phyloP scores from a whole-genome alignment of 495 filamentous ascomycete species.

The Penicillium psychrofluorescens region DNA sequence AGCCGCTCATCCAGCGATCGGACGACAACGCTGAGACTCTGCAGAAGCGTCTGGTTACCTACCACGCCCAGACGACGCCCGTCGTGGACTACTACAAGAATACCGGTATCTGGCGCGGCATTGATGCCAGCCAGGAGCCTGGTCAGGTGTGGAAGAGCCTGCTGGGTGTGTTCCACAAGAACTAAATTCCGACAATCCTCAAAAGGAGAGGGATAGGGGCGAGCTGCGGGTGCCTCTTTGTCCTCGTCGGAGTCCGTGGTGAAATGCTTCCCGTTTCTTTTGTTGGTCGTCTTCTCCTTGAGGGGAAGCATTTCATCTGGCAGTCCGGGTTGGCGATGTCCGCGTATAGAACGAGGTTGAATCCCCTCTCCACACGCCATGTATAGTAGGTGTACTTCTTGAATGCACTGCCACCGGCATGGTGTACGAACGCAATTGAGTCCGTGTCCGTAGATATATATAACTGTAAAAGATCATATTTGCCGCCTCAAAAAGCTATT shows the following conservation, averaged over 20 bases:
- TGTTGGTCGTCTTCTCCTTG: neutral
- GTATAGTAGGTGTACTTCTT: constrained; percentile 24
- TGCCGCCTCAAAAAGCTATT: neutral
- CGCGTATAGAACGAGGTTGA: constrained; percentile 20
- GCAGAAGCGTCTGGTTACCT: constrained; percentile 88
- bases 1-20: constrained; percentile 90
- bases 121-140: constrained; percentile 95
- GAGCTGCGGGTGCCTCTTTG: neutral
- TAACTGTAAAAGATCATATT: neutral
- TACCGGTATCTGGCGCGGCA: constrained; percentile 91
- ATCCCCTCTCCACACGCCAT: constrained; percentile 11
- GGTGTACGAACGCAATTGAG: neutral
- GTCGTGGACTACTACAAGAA: constrained; percentile 95
- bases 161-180: constrained; percentile 72
- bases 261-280: neutral
- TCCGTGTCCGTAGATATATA: too few species aligned
- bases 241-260: neutral
- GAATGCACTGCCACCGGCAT: constrained; percentile 12
- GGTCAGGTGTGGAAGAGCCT: constrained; percentile 92
- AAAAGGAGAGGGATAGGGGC: constrained; percentile 3
- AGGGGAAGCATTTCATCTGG: neutral
- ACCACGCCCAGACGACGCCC: constrained; percentile 88
- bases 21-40: constrained; percentile 98
- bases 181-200: constrained; percentile 4
- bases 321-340: constrained; percentile 9